A percentile compares a stretch with the other conserved stretches of the same genome.
phyloP scores from a whole-genome alignment of 1,284 basidiomycete genomes.

The Crepidotus sp. region DNA sequence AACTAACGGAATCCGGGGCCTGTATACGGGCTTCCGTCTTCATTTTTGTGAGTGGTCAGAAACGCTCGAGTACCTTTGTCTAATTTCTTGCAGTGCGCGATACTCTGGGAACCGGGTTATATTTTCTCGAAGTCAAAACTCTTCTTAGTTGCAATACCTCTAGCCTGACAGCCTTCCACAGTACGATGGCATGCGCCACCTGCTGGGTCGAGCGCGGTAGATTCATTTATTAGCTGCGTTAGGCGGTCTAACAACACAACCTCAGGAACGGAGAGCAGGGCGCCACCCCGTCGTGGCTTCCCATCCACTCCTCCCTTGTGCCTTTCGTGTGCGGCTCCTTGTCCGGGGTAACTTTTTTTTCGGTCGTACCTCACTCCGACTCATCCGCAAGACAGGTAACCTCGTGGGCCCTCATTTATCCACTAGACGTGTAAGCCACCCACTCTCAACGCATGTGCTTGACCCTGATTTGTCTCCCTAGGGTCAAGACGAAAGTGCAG shows the following conservation, averaged over 20 bases:
- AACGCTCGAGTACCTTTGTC: not conserved
- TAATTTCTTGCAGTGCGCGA: slow-evolving; percentile 51
- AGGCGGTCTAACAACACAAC: not conserved
- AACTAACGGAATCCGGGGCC: slow-evolving; percentile 56
- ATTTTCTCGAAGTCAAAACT: slow-evolving; percentile 58
- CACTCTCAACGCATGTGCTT: not conserved
- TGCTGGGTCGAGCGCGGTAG: slow-evolving; percentile 57
- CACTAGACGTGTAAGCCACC: slow-evolving; percentile 64
- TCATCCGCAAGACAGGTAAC: slow-evolving; percentile 33
- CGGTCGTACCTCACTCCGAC: not conserved
- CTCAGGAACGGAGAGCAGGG: slow-evolving; percentile 55
- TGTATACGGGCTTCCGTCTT: slow-evolving; percentile 78
- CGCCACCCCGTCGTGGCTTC: slow-evolving; percentile 65
- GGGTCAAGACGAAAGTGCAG: slow-evolving; percentile 91
- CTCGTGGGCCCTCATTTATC: slow-evolving; percentile 80
- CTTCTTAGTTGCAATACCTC: not conserved
- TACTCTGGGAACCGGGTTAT: slow-evolving; percentile 73
- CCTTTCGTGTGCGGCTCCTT: slow-evolving; percentile 82
- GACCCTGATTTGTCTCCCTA: slow-evolving; percentile 24
- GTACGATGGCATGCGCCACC: slow-evolving; percentile 77
- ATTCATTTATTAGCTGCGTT: not conserved
- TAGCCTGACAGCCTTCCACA: not conserved
- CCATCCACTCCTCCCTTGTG: slow-evolving; percentile 65
- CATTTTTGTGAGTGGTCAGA: slow-evolving; percentile 36
- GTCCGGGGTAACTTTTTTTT: slow-evolving; percentile 48